These are phyloP conservation scores for Exophiala sp. DNA, from an alignment of 2,329 filamentous ascomycete species.

Conservation along the genomic window DNA sequence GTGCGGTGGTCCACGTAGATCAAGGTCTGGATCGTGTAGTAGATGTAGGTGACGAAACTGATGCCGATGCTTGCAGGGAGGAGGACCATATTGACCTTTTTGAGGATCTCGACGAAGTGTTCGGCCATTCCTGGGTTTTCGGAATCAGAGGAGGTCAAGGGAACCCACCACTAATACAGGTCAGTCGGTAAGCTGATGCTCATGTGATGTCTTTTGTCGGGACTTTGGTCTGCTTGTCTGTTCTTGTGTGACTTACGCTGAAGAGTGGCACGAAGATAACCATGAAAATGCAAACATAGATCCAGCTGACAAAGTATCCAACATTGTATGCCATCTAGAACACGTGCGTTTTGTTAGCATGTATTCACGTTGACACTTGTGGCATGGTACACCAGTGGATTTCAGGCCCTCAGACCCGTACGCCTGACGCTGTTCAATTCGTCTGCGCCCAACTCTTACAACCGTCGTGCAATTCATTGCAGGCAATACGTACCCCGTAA, in stretches of 20 bases:
- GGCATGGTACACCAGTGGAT: too few species aligned
- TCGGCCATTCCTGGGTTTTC: slow-evolving; percentile 8
- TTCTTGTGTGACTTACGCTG: slow-evolving; percentile 17
- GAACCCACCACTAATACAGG: slow-evolving; percentile 26
- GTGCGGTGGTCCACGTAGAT: slow-evolving; percentile 26
- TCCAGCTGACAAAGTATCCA: slow-evolving; percentile 26
- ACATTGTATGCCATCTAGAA: slow-evolving; percentile 27
- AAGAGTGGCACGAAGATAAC: slow-evolving; percentile 25
- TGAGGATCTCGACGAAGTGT: slow-evolving; percentile 17
- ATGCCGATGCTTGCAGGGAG: slow-evolving; percentile 23
- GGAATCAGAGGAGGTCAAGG: slow-evolving; percentile 14
- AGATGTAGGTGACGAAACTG: slow-evolving; percentile 18
- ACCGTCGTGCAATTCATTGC: background rate
- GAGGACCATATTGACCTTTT: slow-evolving; percentile 25
- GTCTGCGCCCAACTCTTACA: too few species aligned
- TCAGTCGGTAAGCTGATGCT: background rate
- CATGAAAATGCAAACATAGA: slow-evolving; percentile 26
- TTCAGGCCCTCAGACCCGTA: background rate
- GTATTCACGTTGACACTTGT: too few species aligned
- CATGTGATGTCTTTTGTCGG: background rate
- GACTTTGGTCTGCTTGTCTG: background rate
- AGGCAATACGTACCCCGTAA: slow-evolving; percentile 21
- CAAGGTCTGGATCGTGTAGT: slow-evolving; percentile 21
- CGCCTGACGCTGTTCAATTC: background rate
- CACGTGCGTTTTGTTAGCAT: slow-evolving; percentile 1